Evolutionary conservation across 2,329 filamentous ascomycete genomes (phyloP).

Genomic region (Aspergillus glaucus): DNA sequence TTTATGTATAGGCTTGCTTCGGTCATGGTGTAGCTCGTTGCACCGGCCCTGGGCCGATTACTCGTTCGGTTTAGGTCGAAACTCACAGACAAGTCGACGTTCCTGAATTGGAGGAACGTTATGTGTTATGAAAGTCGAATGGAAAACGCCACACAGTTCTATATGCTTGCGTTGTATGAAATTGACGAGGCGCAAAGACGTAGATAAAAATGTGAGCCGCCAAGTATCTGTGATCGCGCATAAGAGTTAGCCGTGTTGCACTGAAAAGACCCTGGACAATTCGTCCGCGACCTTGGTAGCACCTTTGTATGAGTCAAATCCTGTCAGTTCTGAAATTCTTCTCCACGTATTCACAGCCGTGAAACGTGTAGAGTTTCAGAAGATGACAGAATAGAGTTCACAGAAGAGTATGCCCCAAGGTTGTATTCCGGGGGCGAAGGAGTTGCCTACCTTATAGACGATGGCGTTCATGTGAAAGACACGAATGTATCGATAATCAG

Average conservation of each 20-base stretch:
- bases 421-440: not conserved
- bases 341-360: too few relatives aligned
- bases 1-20: constrained; percentile 60
- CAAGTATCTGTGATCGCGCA: too few relatives aligned
- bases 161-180: too few relatives aligned
- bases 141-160: too few relatives aligned
- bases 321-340: too few relatives aligned
- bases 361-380: too few relatives aligned
- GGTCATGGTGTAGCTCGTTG: constrained; percentile 39
- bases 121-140: not conserved
- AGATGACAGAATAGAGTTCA: not conserved
- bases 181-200: too few relatives aligned
- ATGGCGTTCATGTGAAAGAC: not conserved
- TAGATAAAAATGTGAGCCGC: too few relatives aligned
- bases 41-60: constrained; percentile 2
- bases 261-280: too few relatives aligned
- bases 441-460: not conserved
- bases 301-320: too few relatives aligned
- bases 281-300: too few relatives aligned
- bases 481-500: not conserved
- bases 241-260: too few relatives aligned
- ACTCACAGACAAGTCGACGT: not conserved
- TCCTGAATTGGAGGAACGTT: not conserved
- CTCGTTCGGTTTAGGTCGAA: not conserved
- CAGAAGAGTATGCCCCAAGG: not conserved